Conservation (phyloP, 176 grass and related monocot genomes). For the Carex littledalei region DNA sequence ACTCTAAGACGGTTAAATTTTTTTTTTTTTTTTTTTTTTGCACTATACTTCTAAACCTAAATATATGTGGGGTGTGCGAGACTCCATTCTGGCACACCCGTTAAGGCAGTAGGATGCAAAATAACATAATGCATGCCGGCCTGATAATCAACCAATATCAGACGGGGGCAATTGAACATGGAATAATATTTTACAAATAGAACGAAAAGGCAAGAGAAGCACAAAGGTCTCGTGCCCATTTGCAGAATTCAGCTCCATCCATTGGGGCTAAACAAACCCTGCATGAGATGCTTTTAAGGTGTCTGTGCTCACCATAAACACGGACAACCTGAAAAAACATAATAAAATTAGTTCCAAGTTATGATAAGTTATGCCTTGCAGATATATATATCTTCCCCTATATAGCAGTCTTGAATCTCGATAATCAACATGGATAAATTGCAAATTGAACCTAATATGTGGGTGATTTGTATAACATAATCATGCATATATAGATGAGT, state of each 20-base stretch:
- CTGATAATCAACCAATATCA: slow-evolving; percentile 14
- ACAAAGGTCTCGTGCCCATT: slow-evolving; percentile 14
- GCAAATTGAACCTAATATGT: neutral
- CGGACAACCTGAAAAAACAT: slow-evolving; percentile 46
- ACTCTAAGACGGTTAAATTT: neutral
- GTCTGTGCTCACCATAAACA: slow-evolving; percentile 64
- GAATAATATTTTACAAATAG: slow-evolving; percentile 22
- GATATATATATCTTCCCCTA: neutral
- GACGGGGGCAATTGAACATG: neutral
- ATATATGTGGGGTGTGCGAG: neutral
- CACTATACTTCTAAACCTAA: neutral
- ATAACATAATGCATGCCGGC: slow-evolving; percentile 18
- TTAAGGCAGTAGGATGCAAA: neutral
- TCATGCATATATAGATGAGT: neutral
- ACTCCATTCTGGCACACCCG: slow-evolving; percentile 10
- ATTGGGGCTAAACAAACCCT: slow-evolving; percentile 34
- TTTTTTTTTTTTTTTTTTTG: neutral
- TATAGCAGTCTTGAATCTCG: neutral
- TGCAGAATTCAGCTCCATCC: slow-evolving; percentile 40
- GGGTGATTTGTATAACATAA: neutral
- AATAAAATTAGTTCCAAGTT: neutral
- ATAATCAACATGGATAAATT: neutral
- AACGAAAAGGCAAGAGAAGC: slow-evolving; percentile 10
- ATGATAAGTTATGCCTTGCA: neutral
- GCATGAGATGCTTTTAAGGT: slow-evolving; percentile 40